Conservation (phyloP, 1,284 basidiomycete species). For the Grifola frondosa region DNA sequence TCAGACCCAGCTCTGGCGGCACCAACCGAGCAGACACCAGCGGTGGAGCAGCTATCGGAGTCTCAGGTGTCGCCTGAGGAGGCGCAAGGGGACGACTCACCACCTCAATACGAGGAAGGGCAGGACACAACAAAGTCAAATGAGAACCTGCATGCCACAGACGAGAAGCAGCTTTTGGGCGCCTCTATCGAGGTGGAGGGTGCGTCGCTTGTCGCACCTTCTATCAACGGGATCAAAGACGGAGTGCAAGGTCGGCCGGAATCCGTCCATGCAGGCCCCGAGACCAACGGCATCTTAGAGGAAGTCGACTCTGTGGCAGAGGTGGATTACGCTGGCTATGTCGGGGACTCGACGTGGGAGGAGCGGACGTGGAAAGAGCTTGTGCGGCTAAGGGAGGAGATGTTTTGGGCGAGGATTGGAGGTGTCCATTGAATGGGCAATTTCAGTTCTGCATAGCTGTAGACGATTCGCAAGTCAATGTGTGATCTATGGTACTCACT, state of each 20-base stretch:
- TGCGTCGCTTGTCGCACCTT: background rate
- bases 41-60: too few relatives aligned
- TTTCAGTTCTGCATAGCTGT: too few relatives aligned
- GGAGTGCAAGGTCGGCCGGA: background rate
- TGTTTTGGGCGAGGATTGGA: constrained; percentile 88
- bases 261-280: background rate
- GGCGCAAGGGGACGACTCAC: too few relatives aligned
- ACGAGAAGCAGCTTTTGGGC: background rate
- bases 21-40: constrained; percentile 1
- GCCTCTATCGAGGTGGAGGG: background rate
- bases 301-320: constrained; percentile 9
- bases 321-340: constrained; percentile 25
- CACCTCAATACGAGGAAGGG: too few relatives aligned
- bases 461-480: too few relatives aligned
- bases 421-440: constrained; percentile 44
- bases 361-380: constrained; percentile 88
- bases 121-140: too few relatives aligned
- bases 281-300: background rate
- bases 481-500: too few relatives aligned
- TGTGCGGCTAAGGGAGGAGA: constrained; percentile 78
- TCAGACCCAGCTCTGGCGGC: background rate
- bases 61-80: too few relatives aligned
- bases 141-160: too few relatives aligned
- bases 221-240: constrained; percentile 5
- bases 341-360: constrained; percentile 80